Evolutionary conservation across 305 asterid species (phyloP).

Genomic region (Rubia balearica): DNA sequence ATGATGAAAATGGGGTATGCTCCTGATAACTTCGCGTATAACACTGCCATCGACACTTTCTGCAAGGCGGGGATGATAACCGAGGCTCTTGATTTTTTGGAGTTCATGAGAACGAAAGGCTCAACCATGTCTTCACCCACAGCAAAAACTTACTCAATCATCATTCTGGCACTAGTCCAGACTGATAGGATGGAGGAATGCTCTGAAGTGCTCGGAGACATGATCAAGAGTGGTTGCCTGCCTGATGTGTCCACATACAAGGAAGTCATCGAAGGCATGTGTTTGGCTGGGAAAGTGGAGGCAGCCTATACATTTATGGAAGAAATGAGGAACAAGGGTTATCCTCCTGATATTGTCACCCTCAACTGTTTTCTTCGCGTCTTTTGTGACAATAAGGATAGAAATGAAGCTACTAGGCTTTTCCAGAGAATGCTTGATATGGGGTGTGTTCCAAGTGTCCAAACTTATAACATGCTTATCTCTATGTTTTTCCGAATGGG

Average conservation of each 20-base stretch:
- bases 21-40: constrained; percentile 76
- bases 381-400: constrained; percentile 60
- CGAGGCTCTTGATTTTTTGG: constrained; percentile 64
- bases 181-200: constrained; percentile 63
- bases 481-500: constrained; percentile 57
- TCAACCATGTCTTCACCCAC: constrained; percentile 85
- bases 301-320: constrained; percentile 71
- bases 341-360: constrained; percentile 88
- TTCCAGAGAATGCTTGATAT: constrained; percentile 55
- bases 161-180: constrained; percentile 64
- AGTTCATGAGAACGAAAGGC: constrained; percentile 75
- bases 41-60: constrained; percentile 79
- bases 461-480: constrained; percentile 72
- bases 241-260: constrained; percentile 86
- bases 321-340: constrained; percentile 69
- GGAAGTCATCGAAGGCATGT: constrained; percentile 78
- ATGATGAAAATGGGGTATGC: constrained; percentile 64
- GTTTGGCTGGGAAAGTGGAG: constrained; percentile 54
- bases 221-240: constrained; percentile 76
- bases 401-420: constrained; percentile 48
- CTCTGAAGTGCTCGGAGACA: constrained; percentile 47
- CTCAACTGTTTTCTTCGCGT: constrained; percentile 86
- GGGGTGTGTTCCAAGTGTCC: constrained; percentile 77
- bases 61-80: constrained; percentile 77
- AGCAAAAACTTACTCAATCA: constrained; percentile 68